Conservation (phyloP, 139 green algal genomes). For the Dunaliella sp. region DNA sequence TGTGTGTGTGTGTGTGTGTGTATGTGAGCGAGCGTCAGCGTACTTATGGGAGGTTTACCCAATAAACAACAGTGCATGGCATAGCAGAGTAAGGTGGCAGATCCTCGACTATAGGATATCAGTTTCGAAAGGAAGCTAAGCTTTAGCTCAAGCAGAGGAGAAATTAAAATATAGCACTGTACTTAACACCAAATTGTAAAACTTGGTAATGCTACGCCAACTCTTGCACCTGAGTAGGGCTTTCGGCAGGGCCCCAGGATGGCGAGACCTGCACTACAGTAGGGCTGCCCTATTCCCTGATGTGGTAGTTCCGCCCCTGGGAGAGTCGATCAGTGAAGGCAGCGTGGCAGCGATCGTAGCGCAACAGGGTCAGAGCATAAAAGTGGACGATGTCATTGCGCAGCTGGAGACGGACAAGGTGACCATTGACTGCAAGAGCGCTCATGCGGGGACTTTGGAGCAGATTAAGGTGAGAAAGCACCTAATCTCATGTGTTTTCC, state of each 20-base stretch:
- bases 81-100: too few species aligned
- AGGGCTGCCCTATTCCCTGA: neutral
- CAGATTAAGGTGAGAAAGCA: neutral
- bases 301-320: slow-evolving; percentile 9
- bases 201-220: too few species aligned
- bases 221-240: neutral
- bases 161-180: too few species aligned
- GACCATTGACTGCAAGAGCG: slow-evolving; percentile 17
- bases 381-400: slow-evolving; percentile 12
- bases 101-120: too few species aligned
- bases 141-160: too few species aligned
- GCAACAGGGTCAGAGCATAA: neutral
- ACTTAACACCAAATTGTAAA: too few species aligned
- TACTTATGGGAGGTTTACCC: too few species aligned
- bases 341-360: slow-evolving; percentile 3
- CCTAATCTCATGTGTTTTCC: neutral
- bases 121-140: too few species aligned
- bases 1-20: too few species aligned
- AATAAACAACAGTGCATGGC: too few species aligned
- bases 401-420: slow-evolving; percentile 24
- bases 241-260: neutral
- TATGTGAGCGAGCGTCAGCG: too few species aligned
- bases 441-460: neutral
- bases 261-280: neutral
- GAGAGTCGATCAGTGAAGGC: slow-evolving; percentile 12